Percentiles rank a stretch among this genome's conserved stretches.
Conservation (phyloP, 1,284 basidiomycete species). For the Xanthoconium separans region DNA sequence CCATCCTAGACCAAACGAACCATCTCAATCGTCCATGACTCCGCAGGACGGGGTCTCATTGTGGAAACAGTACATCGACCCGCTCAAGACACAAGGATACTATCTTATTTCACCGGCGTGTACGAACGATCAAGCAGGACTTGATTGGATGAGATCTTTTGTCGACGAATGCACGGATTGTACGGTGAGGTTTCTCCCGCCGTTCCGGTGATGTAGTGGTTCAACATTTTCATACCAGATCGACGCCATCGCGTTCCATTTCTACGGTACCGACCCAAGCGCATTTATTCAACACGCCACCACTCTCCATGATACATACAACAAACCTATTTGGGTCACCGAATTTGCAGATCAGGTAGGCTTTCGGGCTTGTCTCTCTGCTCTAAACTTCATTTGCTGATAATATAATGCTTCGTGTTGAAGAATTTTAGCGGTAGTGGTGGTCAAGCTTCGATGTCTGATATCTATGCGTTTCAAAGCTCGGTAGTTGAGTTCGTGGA, state of each 20-base stretch:
- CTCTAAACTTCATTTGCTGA: neutral
- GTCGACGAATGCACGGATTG: conserved; percentile 51
- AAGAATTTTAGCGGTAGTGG: conserved; percentile 62
- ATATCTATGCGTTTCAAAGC: conserved; percentile 60
- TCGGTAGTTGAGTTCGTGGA: conserved; percentile 59
- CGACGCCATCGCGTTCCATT: conserved; percentile 54
- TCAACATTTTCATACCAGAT: conserved; percentile 37
- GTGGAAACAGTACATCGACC: conserved; percentile 68
- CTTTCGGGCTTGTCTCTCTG: neutral
- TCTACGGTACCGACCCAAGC: conserved; percentile 56
- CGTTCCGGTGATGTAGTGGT: neutral
- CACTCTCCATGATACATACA: conserved; percentile 53
- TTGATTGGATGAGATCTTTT: conserved; percentile 62
- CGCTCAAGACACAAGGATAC: conserved; percentile 59
- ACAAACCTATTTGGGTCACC: conserved; percentile 58
- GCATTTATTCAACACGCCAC: conserved; percentile 54
- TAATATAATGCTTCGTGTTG: neutral
- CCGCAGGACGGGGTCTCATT: conserved; percentile 51
- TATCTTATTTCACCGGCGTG: conserved; percentile 66
- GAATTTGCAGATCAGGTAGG: conserved; percentile 67
- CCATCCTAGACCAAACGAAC: conserved; percentile 47
- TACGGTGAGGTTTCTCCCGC: conserved; percentile 36
- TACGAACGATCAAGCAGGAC: conserved; percentile 64
- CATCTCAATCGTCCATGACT: conserved; percentile 60
- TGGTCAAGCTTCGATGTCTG: conserved; percentile 46